Percentiles rank a stretch among this genome's conserved stretches.
phyloP scores from a whole-genome alignment of 1,139 yeast genomes.

The Debaryomyces nepalensis region DNA sequence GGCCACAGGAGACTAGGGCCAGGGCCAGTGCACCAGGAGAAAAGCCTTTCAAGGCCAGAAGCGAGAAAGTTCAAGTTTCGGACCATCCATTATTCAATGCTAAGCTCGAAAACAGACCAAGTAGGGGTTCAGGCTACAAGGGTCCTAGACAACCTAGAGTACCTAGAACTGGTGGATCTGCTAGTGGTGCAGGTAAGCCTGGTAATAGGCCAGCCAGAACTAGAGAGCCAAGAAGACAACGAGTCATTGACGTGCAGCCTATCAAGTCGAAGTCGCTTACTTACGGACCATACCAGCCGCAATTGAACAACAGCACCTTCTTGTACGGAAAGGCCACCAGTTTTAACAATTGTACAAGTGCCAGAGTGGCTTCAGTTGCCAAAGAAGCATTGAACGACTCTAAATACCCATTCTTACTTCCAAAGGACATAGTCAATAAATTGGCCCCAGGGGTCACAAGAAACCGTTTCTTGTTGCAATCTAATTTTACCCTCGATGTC shows the following conservation, averaged over 20 bases:
- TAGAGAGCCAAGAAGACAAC: slow-evolving; percentile 16
- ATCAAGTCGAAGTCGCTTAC: slow-evolving; percentile 21
- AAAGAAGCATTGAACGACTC: slow-evolving; percentile 45
- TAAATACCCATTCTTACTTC: slow-evolving; percentile 49
- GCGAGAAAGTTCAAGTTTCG: slow-evolving; percentile 20
- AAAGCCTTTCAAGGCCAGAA: slow-evolving; percentile 7
- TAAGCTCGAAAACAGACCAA: slow-evolving; percentile 12
- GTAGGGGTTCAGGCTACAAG: slow-evolving; percentile 13
- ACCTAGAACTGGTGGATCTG: slow-evolving; percentile 6
- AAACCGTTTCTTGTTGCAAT: slow-evolving; percentile 42
- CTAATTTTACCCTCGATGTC: slow-evolving; percentile 35
- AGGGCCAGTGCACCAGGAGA: slow-evolving; percentile 1
- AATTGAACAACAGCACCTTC: slow-evolving; percentile 35
- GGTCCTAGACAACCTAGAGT: slow-evolving; percentile 11
- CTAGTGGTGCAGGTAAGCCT: slow-evolving; percentile 5
- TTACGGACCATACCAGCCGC: slow-evolving; percentile 28
- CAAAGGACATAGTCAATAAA: slow-evolving; percentile 38
- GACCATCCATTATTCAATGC: slow-evolving; percentile 28
- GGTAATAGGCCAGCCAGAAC: slow-evolving; percentile 13
- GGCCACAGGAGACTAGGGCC: neutral
- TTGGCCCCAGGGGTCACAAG: slow-evolving; percentile 19
- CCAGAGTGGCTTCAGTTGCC: slow-evolving; percentile 49
- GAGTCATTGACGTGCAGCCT: slow-evolving; percentile 14
- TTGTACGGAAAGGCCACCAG: slow-evolving; percentile 46
- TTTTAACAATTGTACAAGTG: slow-evolving; percentile 33